Evolutionary conservation across 148 eudicot genomes (phyloP).

Genomic region (Euryodendron excelsum): DNA sequence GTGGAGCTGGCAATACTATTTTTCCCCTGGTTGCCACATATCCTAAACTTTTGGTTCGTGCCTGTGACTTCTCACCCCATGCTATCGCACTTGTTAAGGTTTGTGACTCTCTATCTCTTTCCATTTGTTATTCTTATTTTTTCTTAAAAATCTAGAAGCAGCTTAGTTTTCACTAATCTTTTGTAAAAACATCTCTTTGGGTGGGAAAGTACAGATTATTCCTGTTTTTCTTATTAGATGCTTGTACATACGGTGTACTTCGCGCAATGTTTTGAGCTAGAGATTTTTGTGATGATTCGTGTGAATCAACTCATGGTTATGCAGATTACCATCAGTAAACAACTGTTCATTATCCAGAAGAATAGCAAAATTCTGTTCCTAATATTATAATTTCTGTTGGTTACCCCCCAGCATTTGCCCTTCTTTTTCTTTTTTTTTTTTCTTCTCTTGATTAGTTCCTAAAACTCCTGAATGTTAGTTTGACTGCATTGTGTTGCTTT

Average conservation of each 20-base stretch:
- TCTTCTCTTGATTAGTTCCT: not conserved
- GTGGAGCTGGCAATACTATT: conserved; percentile 52
- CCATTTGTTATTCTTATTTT: not conserved
- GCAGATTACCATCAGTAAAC: not conserved
- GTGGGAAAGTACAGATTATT: not conserved
- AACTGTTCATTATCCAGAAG: not conserved
- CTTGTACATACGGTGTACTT: not conserved
- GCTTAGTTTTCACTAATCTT: not conserved
- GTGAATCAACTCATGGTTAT: not conserved
- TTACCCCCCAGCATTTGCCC: too few species aligned
- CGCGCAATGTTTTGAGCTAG: too few species aligned
- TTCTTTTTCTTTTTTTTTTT: not conserved
- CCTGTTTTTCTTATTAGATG: not conserved
- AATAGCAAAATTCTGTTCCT: not conserved
- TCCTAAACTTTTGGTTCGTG: conserved; percentile 44
- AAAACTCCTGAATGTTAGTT: not conserved
- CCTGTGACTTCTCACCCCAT: conserved; percentile 45
- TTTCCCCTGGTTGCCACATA: conserved; percentile 39
- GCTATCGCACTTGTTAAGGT: conserved; percentile 45
- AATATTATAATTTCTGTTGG: not conserved
- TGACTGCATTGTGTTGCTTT: not conserved
- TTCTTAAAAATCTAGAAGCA: not conserved
- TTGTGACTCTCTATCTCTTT: conserved; percentile 1
- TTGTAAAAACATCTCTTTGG: not conserved
- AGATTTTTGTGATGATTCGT: not conserved